Base-by-base conservation (phyloP, 257 asterid genomes). In the Schizonepeta tenuifolia region DNA sequence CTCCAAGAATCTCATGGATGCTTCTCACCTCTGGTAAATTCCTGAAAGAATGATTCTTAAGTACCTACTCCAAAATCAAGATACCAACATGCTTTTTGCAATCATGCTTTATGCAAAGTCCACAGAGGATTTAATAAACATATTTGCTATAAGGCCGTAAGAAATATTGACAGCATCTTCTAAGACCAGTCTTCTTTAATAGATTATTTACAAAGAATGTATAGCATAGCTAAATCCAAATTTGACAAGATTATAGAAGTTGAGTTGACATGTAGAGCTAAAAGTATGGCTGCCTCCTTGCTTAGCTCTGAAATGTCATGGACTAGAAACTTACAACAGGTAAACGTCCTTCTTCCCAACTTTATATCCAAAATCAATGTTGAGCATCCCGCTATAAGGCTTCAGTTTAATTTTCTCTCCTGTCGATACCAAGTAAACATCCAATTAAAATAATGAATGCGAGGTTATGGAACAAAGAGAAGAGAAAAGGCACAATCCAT, bases 321-420 rank as follows among this genome's bases (percentile, higher is more conserved):
- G 64, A 13, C 63, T 57, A 13, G 40, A 62, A 47, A 83, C 95
- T 86, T 86, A 94, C 99, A 94, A 74, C 69, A 94, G 92, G 81
- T 75, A 94, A 81, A 89, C 96, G 72, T 91, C 98, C 80, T 78
- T 83, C 78, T 84, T 89, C 72, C 97, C 97, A 1, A 94, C 79
- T 78, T 97, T 97, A 21, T n/a, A 43, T 54, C 98, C 98, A 75
- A 94, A 94, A 85, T 91, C 93, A 78, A 89, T 83, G 86, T 72
- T 89, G 79, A 88, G 89, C 98, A 90, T 88, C 72, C 96, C 97
- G 74, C 95, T 91, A 69, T 91, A 94, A 55, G 99, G 99, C 81
- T 83, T 89, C 86, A 91, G 75, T 78, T 81, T 89, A 80, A 86
- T 76, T 86, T 87, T 73, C 58, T 80, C 85, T 72, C 97, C 99